Evolutionary conservation across 2,329 filamentous ascomycete species (phyloP), one percentile per base, ranked within the genome.

Genomic region (Microdochium paspali): DNA sequence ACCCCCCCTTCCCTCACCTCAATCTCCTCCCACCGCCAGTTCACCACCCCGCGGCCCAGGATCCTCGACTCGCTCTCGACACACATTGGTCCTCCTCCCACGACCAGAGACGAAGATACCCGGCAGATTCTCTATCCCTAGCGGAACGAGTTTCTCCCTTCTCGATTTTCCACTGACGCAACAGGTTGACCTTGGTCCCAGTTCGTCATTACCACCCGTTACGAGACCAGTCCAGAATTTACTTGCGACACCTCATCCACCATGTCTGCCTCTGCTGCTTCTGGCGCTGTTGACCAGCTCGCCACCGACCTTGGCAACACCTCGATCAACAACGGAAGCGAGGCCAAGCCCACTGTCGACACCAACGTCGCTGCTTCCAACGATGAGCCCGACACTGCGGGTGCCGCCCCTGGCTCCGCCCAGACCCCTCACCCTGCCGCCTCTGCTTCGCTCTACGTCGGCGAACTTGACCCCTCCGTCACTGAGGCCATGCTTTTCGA

Each of bases 401-500:
- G 74, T 58, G 77, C 83, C 55, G 86, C 87, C 51, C 84, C 85
- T 58, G 81, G 73, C 71, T 85, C 89, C 51, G 83, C 88, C 57
- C 61, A 64, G 54, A 80, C 80, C 60, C 79, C 75, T 57, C 86
- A 87, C 66, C 87, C 90, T 64, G 87, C 89, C 68, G 91, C 94
- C 70, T 97, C 93, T 46, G 93, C 93, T 55, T 98, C 93, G 50
- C 89, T 98, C 67, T 98, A 98, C 69, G 93, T 98, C 58, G 93
- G 93, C 69, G 93, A 98, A 78, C 89, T 98, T 61, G 93, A 98
- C 70, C 83, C 88, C 60, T 93, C 89, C 53, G 93, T 98, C 68
- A 98, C 93, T 56, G 93, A 98, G 80, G 93, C 93, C 59, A 98
- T 98, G 93, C 90, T 98, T 64, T 98, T 97, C 72, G 93, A 98